Percentiles rank a stretch among this genome's conserved stretches.
Conservation (phyloP, 208 protist genomes). For the Balamuthia mandrillaris region DNA sequence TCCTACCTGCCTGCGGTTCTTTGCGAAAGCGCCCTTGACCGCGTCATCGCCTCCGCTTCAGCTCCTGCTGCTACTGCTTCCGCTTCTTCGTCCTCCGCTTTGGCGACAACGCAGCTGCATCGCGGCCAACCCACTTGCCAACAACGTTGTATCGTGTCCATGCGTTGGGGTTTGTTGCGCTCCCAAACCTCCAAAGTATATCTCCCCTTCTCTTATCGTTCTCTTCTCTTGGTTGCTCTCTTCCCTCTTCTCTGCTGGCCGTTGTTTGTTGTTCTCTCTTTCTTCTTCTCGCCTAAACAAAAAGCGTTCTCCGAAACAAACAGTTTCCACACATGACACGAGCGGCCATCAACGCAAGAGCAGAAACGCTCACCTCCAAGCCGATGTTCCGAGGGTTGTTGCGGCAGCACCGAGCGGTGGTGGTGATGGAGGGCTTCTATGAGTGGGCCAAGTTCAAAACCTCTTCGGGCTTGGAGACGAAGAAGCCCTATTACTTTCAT, state of each 20-base stretch:
- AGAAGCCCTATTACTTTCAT: slow-evolving; percentile 13
- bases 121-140: neutral
- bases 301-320: too few species aligned
- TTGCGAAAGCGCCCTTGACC: neutral
- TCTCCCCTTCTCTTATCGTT: neutral
- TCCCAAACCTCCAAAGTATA: neutral
- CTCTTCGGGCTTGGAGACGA: neutral
- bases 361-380: slow-evolving; percentile 3
- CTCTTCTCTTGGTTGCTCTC: neutral
- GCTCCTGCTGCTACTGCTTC: neutral
- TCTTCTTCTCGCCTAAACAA: too few species aligned
- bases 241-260: neutral
- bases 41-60: neutral
- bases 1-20: neutral
- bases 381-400: neutral
- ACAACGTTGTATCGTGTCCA: neutral
- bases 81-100: neutral
- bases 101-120: slow-evolving; percentile 27
- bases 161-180: neutral
- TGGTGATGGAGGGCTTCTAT: slow-evolving; percentile 27
- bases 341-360: neutral
- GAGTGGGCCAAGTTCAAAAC: neutral
- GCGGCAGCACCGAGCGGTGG: neutral
- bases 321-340: too few species aligned
- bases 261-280: too few species aligned